Evolutionary conservation across 495 filamentous ascomycete genomes (phyloP), one percentile per base, ranked within the genome.

Genomic region (Neurospora sp.): DNA sequence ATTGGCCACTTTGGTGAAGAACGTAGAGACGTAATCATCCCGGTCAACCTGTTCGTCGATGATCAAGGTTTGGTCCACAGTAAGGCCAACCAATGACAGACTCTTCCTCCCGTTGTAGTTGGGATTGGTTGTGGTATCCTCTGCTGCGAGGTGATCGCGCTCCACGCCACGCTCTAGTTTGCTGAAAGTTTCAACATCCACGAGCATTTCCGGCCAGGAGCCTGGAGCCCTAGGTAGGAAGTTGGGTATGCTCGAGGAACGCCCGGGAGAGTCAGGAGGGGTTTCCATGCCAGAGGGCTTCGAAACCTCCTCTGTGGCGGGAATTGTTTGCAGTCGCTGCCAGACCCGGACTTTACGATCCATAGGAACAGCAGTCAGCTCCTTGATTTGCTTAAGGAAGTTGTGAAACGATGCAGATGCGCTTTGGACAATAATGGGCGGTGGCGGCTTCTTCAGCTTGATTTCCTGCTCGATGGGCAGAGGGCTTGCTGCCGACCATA

Each of bases 341-440:
- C 94, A 97, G 9, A 94, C 82, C 20, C 91, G 90, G 39, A 97
- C 91, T 76, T 93, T 97, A 41, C 85, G 89, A 9, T 87, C 82
- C 70, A 89, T 74, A 20, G 92, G 86, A 71, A 97, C 89, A 18
- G 86, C 85, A 6, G 86, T 82, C 61, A 88, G 80, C 38, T 79
- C 77, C 82, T 98, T 98, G 39, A 88, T 88, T 61, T 89, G 85
- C 77, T 86, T 90, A 41, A 98, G 75, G 78, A 97, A 97, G 16
- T 87, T 84, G 76, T 92, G 87, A 73, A 90, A 93, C 18, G 81
- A 83, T 31, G 86, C 88, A 37, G 88, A 88, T 72, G 91, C 87
- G 74, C 91, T 94, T 16, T 91, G 88, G 39, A 95, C 85, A 20
- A 93, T 78, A 20, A 88, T 83, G 1, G 91, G 88, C 10, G 86